Conservation (phyloP, 1,284 basidiomycete species). For the Cryptococcus maquisensis region DNA sequence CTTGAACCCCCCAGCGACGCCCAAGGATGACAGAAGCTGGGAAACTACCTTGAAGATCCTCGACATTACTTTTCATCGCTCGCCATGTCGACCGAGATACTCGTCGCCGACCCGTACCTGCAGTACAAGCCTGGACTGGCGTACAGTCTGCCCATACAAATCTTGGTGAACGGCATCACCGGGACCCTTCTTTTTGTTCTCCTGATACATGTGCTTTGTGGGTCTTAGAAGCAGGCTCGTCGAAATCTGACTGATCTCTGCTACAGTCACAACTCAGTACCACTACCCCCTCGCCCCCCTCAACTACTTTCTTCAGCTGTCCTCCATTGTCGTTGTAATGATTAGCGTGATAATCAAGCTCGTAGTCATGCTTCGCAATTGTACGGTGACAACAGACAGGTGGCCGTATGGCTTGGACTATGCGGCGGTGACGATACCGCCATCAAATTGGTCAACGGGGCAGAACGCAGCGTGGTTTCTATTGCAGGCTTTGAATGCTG, state of each 20-base stretch:
- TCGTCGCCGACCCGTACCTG: constrained; percentile 64
- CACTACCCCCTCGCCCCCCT: constrained; percentile 89
- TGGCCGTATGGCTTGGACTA: constrained; percentile 98
- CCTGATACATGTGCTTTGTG: constrained; percentile 77
- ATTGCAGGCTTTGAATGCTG: constrained; percentile 80
- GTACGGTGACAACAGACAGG: constrained; percentile 60
- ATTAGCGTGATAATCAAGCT: constrained; percentile 71
- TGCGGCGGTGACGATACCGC: constrained; percentile 75
- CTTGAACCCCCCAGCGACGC: background rate
- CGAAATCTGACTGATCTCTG: background rate
- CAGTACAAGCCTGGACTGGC: constrained; percentile 69
- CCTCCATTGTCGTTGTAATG: constrained; percentile 73
- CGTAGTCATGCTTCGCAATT: constrained; percentile 64
- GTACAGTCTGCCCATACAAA: constrained; percentile 84
- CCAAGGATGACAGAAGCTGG: background rate
- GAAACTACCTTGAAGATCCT: background rate
- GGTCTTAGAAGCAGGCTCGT: constrained; percentile 5
- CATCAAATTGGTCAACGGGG: constrained; percentile 61
- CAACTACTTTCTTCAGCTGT: constrained; percentile 86
- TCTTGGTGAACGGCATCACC: constrained; percentile 80
- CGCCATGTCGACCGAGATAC: constrained; percentile 3
- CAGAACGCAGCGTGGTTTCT: constrained; percentile 77
- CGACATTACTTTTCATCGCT: background rate
- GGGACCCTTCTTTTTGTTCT: constrained; percentile 83
- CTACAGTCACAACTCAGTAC: constrained; percentile 77